Evolutionary conservation across 2,329 filamentous ascomycete genomes (phyloP), one percentile per base, ranked within the genome.

Genomic region (Gnomoniopsis sp.): DNA sequence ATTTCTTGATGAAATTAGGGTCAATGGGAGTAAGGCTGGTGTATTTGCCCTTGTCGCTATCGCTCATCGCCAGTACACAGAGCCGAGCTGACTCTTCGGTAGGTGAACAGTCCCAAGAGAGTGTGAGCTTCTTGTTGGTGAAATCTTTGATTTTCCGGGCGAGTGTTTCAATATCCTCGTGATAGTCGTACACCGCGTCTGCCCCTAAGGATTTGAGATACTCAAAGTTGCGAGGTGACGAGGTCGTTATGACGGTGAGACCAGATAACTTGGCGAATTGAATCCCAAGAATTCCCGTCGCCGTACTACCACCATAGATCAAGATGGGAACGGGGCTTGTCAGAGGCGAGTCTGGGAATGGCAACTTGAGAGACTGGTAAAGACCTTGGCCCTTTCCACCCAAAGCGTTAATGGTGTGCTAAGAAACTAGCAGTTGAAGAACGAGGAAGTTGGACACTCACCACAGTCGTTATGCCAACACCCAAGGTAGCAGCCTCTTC

Each of bases 221-320:
- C n/a, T 49, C 58, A 33, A 63, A 61, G 55, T 63, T 63, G 54
- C 49, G 54, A 1, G 67, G 67, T 19, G 75, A 75, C 2, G 69
- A 59, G 1, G 74, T 76, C 1, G 75, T 60, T 38, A 75, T 64
- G 12, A 76, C 72, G 6, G 55, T 68, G 6, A 70, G 67, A 0
- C 71, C 74, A 22, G 72, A 73, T 23, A 68, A 62, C 57, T 72
- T 74, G 41, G 73, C 73, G 61, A 65, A 75, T 59, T 76, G 73
- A 57, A 77, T 73, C 1, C 67, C 75, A 59, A 80, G 77, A 54
- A 83, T 80, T 66, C 77, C 78, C 0, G 81, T 82, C 1, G 80
- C 80, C 17, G 78, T 84, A 67, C 79, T 80, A 2, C 74, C 75
- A 23, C 75, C 77, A 43, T 78, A 75, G 56, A 76, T 74, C 34